Evolutionary conservation across 257 asterid species (phyloP), one percentile per base, ranked within the genome.

Genomic region (Primulina tabacum): DNA sequence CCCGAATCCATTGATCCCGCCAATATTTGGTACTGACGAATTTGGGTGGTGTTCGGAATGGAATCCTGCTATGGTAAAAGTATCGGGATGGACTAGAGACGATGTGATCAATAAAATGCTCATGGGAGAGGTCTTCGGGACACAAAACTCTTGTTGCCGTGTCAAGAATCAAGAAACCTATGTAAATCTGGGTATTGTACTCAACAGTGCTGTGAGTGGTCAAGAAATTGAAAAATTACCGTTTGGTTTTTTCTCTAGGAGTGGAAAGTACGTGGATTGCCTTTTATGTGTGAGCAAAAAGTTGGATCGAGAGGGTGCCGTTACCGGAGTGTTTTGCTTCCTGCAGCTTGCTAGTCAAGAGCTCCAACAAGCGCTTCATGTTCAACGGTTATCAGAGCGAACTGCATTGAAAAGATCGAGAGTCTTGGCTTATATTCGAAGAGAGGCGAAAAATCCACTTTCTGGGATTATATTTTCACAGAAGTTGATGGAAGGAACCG

Each of bases 11-110:
- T 72, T 93, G 77, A 91, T 93, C 79, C 99, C 99, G 9, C 96
- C 97, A 20, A 90, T 89, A 74, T 93, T 93, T 52, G 99, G 96
- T 43, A 83, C 92, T 0, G 97, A 93, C 60, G 97, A 89, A 68
- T 89, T 93, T 17, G 97, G 97, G 18, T 90, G 99, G 99, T 90
- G 99, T 69, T 83, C 95, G 1, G 97, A 90, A 78, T 93, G 99
- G 99, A 93, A 93, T 62, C 82, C 97, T 24, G 97, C 99, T 2
- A 93, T 93, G 99, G 71, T 85, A 6, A 89, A 90, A 67, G 14
- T 89, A 24, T 78, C 99, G 4, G 96, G 99, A 8, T 87, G 94
- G 95, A 67, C 53, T 7, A 77, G 93, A 63, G 94, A 86, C 4
- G 95, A 90, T 26, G 96, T 85, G 63, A 85, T 90, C 16, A 87